Evolutionary conservation across 306 rosid species (phyloP), one percentile per base, ranked within the genome.

Genomic region (Pyrus pyrifolia): DNA sequence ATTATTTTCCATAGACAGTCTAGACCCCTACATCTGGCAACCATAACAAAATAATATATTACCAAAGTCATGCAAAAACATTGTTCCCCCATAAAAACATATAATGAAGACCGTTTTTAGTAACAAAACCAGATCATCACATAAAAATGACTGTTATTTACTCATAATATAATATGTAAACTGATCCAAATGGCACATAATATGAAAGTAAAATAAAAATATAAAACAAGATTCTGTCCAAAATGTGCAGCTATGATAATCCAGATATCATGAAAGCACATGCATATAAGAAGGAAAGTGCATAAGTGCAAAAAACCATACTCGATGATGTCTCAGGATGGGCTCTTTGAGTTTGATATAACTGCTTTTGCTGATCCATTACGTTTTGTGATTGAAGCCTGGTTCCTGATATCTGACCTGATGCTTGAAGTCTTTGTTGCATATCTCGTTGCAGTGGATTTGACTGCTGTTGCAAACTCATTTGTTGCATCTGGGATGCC

Each of bases 321-420:
- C 97, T 81, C 62, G 97, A 83, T 71, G 97, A 88, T 9, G 96
- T 84, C 75, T 95, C 99, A 75, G 89, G 90, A 82, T 80, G 91
- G 59, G 88, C 53, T 80, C 92, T 95, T 72, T 87, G 98, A 74
- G 97, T 25, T 81, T 90, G 97, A 84, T 89, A 89, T 60, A 89
- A 52, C 60, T 89, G 96, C 77, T 92, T 92, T 78, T 85, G 96
- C 65, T 84, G 97, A 85, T 94, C 98, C 81, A 88, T 85, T 67
- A 83, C 88, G 73, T 83, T 90, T 78, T 82, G 93, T 55, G 89
- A 83, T 82, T 90, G 96, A 88, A 84, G 91, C 82, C 92, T 82
- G 77, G 97, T 75, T 65, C 88, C 87, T 8, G 96, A 38, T 14
- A 71, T 81, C 81, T 84, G 90, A 68, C 87, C 90, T 57, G 88